Conservation (phyloP, 768 basidiomycete genomes). For the Boletus vinaceobasis region DNA sequence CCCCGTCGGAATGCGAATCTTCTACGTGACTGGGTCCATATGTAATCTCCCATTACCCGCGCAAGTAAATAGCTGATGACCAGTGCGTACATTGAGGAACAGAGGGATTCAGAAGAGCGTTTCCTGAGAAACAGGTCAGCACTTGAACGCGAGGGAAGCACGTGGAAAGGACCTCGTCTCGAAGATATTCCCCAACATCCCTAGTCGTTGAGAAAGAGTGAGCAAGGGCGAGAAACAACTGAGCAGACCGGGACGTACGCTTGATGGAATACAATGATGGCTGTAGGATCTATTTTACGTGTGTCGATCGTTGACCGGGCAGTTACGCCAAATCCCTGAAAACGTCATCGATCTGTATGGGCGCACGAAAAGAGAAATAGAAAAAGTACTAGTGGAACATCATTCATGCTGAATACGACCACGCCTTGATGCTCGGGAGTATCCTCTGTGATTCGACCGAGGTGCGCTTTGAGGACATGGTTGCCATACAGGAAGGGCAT, state of each 20-base stretch:
- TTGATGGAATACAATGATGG: slow-evolving; percentile 98
- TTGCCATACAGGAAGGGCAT: slow-evolving; percentile 99
- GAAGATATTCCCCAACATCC: slow-evolving; percentile 96
- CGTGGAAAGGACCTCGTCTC: slow-evolving; percentile 73
- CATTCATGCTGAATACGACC: slow-evolving; percentile 93
- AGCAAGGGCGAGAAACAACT: neutral
- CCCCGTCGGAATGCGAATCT: neutral
- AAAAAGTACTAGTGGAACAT: slow-evolving; percentile 73
- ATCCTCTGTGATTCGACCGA: slow-evolving; percentile 98
- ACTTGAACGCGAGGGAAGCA: neutral
- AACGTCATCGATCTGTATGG: slow-evolving; percentile 5
- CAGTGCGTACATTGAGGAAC: neutral
- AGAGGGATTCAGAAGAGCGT: slow-evolving; percentile 61
- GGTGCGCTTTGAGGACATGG: slow-evolving; percentile 95
- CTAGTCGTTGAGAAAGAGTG: slow-evolving; percentile 37
- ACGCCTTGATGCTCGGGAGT: slow-evolving; percentile 99
- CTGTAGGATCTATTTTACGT: slow-evolving; percentile 93
- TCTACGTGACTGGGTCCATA: slow-evolving; percentile 10
- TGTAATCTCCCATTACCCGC: slow-evolving; percentile 20
- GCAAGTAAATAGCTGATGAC: slow-evolving; percentile 9
- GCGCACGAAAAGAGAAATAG: neutral
- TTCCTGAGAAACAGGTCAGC: slow-evolving; percentile 46
- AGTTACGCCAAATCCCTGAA: slow-evolving; percentile 95
- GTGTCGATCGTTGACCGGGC: slow-evolving; percentile 95
- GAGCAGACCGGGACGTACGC: slow-evolving; percentile 48